phyloP scores from a whole-genome alignment of 1,139 yeast genomes.

The Taphrina wiesneri region DNA sequence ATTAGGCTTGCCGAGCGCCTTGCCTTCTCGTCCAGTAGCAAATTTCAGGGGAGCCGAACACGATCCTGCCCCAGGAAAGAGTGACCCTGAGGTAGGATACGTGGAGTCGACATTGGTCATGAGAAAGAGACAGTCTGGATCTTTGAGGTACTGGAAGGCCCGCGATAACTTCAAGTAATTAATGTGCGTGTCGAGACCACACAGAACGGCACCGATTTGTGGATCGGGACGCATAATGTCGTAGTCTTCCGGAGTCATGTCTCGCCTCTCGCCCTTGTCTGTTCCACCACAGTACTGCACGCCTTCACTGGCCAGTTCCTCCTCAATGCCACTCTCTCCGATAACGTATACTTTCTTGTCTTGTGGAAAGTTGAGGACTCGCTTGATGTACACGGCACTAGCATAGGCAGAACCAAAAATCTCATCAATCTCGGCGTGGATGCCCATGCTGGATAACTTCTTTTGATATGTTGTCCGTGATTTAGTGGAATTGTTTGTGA shows the following conservation, averaged over 20 bases:
- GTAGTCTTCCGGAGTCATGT: slow-evolving; percentile 40
- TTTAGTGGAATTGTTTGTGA: slow-evolving; percentile 92
- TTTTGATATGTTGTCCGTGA: slow-evolving; percentile 72
- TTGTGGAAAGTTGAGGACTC: slow-evolving; percentile 69
- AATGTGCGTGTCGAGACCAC: slow-evolving; percentile 74
- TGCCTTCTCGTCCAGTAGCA: slow-evolving; percentile 73
- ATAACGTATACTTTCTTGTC: slow-evolving; percentile 80
- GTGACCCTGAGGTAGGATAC: slow-evolving; percentile 81
- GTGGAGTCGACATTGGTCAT: slow-evolving; percentile 98
- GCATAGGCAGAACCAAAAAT: slow-evolving; percentile 92
- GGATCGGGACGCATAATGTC: slow-evolving; percentile 56
- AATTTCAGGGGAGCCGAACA: slow-evolving; percentile 76
- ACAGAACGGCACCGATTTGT: slow-evolving; percentile 80
- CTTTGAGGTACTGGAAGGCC: slow-evolving; percentile 75
- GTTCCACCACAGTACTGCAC: slow-evolving; percentile 74
- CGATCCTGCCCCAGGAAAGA: slow-evolving; percentile 94
- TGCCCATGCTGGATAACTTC: slow-evolving; percentile 76
- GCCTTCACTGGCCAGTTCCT: slow-evolving; percentile 69
- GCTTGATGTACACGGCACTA: slow-evolving; percentile 78
- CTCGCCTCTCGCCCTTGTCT: slow-evolving; percentile 48
- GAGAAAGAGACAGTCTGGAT: slow-evolving; percentile 69
- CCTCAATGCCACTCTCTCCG: slow-evolving; percentile 79
- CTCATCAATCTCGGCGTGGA: slow-evolving; percentile 55
- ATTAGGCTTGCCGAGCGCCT: slow-evolving; percentile 89
- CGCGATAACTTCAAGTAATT: slow-evolving; percentile 80